Base-by-base conservation (phyloP, 768 basidiomycete genomes). In the Peribolospora baueri region DNA sequence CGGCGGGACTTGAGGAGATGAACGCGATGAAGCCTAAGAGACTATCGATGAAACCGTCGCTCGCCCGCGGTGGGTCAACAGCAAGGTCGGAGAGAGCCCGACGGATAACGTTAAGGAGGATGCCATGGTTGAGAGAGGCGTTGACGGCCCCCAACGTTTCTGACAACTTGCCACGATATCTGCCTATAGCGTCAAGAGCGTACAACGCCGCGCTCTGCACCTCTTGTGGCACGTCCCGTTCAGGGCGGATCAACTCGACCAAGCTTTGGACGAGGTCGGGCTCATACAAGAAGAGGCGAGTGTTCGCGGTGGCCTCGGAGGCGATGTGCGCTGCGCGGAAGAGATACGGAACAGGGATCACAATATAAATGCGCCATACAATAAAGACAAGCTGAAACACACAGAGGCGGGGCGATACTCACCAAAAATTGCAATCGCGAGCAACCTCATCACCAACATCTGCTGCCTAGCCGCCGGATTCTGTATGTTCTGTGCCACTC, bases 91-190 rank as follows among this genome's bases (percentile, higher is more conserved):
- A 66, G 13, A 85, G 80, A 36, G 83, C 82, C 68, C 79, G 81
- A 58, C 88, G 77, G 54, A 95, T 73, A 42, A 88, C 71, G 39
- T 82, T 80, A 80, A 97, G 85, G 37, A 98, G 67, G 46, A 87
- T 81, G 9, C 93, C 93, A 64, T 97, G 93, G 62, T 87, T 93
- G 54, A 95, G 86, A 48, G 86, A 86, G 37, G 86, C 90, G 65
- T 93, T 93, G 43, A 97, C 76, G 1, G 88, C 81, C 4, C 81
- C 80, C 49, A 93, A 68, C 45, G 91, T 85, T 64, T 97, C 93
- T 61, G 79, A 77, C 42, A 84, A 74, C 65, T 81, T 85, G 57
- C 70, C 73, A 57, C 85, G 77, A 66, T 91, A 90, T 58, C 86
- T 74, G 9, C 80, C 81, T 56, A 91, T 75, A 10, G 84, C 84